These are phyloP conservation scores for Porphyrellus cyaneotinctus DNA, from an alignment of 768 basidiomycete species.

Conservation along the genomic window DNA sequence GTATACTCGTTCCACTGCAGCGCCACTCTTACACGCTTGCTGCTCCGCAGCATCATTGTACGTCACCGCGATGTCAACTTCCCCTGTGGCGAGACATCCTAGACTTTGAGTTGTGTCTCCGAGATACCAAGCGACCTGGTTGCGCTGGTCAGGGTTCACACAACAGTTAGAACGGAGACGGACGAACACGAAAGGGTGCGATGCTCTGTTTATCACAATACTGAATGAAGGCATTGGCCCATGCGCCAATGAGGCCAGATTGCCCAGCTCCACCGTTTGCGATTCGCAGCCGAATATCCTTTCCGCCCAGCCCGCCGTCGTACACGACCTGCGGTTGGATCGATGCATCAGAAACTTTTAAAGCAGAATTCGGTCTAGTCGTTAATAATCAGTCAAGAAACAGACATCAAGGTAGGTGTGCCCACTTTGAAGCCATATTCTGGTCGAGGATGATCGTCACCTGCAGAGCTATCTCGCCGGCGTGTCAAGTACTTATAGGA, in stretches of 20 bases:
- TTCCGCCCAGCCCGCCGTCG: constrained; percentile 36
- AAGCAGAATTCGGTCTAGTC: background rate
- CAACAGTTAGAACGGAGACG: constrained; percentile 26
- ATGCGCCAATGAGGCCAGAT: constrained; percentile 44
- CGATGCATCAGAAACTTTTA: constrained; percentile 2
- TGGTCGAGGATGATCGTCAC: background rate
- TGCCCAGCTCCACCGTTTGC: constrained; percentile 52
- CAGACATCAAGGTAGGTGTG: too few relatives aligned
- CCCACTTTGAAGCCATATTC: constrained; percentile 2
- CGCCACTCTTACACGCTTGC: constrained; percentile 30
- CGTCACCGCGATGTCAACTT: constrained; percentile 48
- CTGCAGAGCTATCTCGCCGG: background rate
- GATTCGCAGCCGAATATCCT: constrained; percentile 40
- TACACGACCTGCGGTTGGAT: constrained; percentile 32
- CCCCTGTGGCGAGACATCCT: constrained; percentile 36
- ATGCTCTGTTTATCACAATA: constrained; percentile 11
- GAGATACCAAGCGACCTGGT: constrained; percentile 51
- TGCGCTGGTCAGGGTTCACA: background rate
- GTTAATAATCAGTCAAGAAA: background rate
- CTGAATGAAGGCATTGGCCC: constrained; percentile 46
- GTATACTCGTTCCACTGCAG: constrained; percentile 35
- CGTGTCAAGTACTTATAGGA: background rate
- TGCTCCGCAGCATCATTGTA: constrained; percentile 50
- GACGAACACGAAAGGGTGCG: constrained; percentile 27
- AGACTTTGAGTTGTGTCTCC: constrained; percentile 54